Evolutionary conservation across 805 yeast species (phyloP).

Genomic region (Cyberlindnera maclurae): DNA sequence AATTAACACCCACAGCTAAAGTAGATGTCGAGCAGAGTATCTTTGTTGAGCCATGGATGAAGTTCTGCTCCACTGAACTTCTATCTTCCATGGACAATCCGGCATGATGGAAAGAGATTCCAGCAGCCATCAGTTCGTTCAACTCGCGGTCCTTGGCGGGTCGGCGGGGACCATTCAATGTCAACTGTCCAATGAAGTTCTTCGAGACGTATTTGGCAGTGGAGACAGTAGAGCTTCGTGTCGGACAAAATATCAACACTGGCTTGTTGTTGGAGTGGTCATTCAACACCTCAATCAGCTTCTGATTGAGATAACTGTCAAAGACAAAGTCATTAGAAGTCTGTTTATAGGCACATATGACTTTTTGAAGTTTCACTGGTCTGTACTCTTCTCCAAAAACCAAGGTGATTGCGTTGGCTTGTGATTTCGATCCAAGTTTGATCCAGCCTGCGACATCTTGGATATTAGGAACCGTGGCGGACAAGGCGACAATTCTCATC

Average conservation of each 20-base stretch:
- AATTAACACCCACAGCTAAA: conserved; percentile 52
- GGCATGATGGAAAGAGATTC: conserved; percentile 54
- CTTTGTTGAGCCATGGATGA: conserved; percentile 34
- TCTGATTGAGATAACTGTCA: conserved; percentile 37
- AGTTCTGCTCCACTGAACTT: conserved; percentile 35
- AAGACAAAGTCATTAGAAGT: conserved; percentile 39
- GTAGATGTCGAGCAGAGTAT: conserved; percentile 53
- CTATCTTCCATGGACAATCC: conserved; percentile 46
- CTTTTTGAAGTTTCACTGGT: conserved; percentile 34
- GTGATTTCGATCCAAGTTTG: conserved; percentile 16
- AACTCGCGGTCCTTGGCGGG: conserved; percentile 25
- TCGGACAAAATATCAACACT: conserved; percentile 45
- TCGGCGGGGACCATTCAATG: background rate
- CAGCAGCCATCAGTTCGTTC: conserved; percentile 20
- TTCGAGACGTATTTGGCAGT: conserved; percentile 37
- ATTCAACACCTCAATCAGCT: conserved; percentile 33
- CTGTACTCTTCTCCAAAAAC: conserved; percentile 41
- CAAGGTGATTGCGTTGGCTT: conserved; percentile 28
- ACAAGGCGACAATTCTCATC: conserved; percentile 38
- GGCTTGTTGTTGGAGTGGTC: conserved; percentile 36
- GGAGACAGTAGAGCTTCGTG: conserved; percentile 38
- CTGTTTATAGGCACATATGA: conserved; percentile 38
- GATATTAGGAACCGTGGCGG: conserved; percentile 50
- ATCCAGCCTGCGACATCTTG: conserved; percentile 42
- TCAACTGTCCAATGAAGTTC: conserved; percentile 6